Base-by-base conservation (phyloP, 139 green algal species). In the Haematococcus lacustris region DNA sequence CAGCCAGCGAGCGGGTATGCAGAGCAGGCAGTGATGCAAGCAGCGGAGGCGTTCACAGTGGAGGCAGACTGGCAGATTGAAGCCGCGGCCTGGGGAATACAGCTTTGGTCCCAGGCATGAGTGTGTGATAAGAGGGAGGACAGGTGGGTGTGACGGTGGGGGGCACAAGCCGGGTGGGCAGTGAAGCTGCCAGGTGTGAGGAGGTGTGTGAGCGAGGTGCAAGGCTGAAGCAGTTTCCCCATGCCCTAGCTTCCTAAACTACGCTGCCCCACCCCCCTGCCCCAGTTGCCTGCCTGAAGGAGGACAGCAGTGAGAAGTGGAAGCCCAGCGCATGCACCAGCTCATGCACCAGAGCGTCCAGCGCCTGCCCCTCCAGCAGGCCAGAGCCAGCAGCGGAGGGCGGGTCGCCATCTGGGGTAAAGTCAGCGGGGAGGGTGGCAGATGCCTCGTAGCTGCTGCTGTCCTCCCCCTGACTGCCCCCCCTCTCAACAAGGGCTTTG, bases 311-410 rank as follows among this genome's bases (percentile, higher is more conserved):
- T 17, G 43, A 28, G 43, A 17, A 53, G 9, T 35, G 53, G 53
- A 64, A 64, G 53, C 53, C 61, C 61, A 67, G 33, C 9, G 33
- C 32, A 33, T 67, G 61, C 30, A 67, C 33, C 30, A 67, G n/a
- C 33, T 67, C 61, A 41, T 67, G 61, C 32, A 67, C 61, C 61
- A 67, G 9, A 21, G 61, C 33, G 23, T 67, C 61, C 30, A 67
- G 6, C 6, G 28, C 33, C 61, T 39, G 32, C 32, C 5, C 28
- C 5, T 26, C 61, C 61, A 67, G 61, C 32, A 32, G n/a, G n/a
- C n/a, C n/a, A n/a, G n/a, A n/a, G n/a, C n/a, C n/a, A n/a, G n/a
- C n/a, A n/a, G n/a, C n/a, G n/a, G n/a, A n/a, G n/a, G n/a, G n/a
- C n/a, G n/a, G n/a, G n/a, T n/a, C n/a, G n/a, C n/a, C n/a, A n/a